Conservation (phyloP, 352 stramenopile genomes). For the Globisporangium iwayamae region DNA sequence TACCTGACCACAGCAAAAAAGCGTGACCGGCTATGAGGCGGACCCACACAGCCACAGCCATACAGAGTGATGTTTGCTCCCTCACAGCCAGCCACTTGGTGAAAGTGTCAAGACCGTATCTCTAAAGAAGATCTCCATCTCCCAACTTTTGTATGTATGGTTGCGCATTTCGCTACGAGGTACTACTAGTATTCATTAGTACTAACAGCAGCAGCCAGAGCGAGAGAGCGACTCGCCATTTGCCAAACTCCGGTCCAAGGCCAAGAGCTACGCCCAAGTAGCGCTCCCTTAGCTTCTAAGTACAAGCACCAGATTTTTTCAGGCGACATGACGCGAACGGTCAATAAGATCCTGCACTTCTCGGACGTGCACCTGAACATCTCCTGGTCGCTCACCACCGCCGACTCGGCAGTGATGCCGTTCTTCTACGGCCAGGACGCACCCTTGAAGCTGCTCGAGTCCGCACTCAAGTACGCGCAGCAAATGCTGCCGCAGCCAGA, state of each 20-base stretch:
- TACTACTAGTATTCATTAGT: background rate
- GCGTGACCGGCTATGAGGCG: background rate
- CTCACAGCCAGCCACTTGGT: too few species aligned
- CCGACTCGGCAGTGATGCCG: slow-evolving; percentile 32
- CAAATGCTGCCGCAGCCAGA: slow-evolving; percentile 51
- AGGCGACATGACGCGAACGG: background rate
- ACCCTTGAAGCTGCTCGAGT: slow-evolving; percentile 58
- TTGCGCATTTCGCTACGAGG: background rate
- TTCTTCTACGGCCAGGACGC: slow-evolving; percentile 53
- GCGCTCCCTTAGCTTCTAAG: background rate
- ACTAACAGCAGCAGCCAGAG: background rate
- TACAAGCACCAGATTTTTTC: too few species aligned
- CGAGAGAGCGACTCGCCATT: background rate
- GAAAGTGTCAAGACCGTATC: too few species aligned
- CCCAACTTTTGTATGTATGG: background rate
- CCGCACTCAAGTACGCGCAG: slow-evolving; percentile 58
- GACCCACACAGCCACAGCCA: too few species aligned
- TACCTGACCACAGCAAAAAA: background rate
- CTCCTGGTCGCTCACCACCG: slow-evolving; percentile 32
- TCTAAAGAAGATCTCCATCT: too few species aligned
- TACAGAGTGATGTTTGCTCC: too few species aligned
- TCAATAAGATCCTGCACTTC: slow-evolving; percentile 71
- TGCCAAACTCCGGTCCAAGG: background rate
- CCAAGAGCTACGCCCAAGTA: background rate
- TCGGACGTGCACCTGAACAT: slow-evolving; percentile 86